Evolutionary conservation across 1,284 basidiomycete species (phyloP), one percentile per base, ranked within the genome.

Genomic region (Mixia osmundae): DNA sequence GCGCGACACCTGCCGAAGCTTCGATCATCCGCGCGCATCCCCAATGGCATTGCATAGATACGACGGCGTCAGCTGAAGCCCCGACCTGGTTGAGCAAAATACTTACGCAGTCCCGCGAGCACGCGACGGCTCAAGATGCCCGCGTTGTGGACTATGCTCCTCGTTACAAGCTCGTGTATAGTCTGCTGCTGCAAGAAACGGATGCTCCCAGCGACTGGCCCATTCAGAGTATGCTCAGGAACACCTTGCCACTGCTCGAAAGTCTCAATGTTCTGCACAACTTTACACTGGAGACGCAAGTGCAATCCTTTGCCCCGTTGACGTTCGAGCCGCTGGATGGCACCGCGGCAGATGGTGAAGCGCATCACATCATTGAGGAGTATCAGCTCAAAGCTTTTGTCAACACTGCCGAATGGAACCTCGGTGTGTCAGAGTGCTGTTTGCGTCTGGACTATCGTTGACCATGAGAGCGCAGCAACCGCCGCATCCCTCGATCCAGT

Each of bases 351-450:
- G 49, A 59, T 22, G 36, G 38, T 5, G 56, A 56, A 12, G 51
- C 20, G 14, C 38, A 53, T 0, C 69, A 69, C 54, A 66, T 68
- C 0, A 57, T 91, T 26, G 69, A 69, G 10, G 68, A 71, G 38
- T 79, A 83, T 47, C 70, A 83, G 47, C 63, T 87, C 39, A 80
- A 75, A 16, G 69, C 83, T 0, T 97, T 97, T 50, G 66, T 97
- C 37, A 97, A 97, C 51, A 82, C 82, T 3, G 87, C 83, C 11
- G 76, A 85, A 52, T 97, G 89, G 89, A 77, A 72, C 11, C 56
- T 97, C 29, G 79, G 82, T 85, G 49, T 55, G 65, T 54, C 22
- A 22, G 8, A 14, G 11, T 23, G 18, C 23, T 23, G 36, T 10
- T 32, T 7, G 14, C 33, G 14, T 12, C 22, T 25, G 25, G 30